Evolutionary conservation across 495 filamentous ascomycete genomes (phyloP).

Genomic region (Aspergillus egyptiacus): DNA sequence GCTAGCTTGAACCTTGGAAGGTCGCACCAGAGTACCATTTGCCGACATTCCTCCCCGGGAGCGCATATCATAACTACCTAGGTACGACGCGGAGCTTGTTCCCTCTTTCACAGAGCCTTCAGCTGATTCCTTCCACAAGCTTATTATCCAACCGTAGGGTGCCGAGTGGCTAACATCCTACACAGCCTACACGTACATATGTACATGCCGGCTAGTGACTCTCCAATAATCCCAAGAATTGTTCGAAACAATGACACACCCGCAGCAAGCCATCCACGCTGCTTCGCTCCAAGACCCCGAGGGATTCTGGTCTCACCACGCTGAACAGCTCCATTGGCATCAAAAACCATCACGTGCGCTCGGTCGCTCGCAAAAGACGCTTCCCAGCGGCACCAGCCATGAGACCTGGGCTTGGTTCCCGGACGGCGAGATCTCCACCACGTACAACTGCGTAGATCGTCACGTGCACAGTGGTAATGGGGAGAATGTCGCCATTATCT

Average conservation of each 20-base stretch:
- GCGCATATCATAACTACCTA: too few species aligned
- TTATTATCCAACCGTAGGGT: too few species aligned
- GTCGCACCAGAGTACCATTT: neutral
- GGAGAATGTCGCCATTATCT: slow-evolving; percentile 68
- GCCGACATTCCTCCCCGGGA: neutral
- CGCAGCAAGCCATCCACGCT: slow-evolving; percentile 34
- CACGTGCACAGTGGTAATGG: slow-evolving; percentile 75
- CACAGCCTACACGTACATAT: neutral
- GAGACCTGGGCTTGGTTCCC: slow-evolving; percentile 83
- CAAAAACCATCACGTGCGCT: slow-evolving; percentile 48
- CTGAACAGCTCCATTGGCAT: slow-evolving; percentile 73
- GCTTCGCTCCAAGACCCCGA: slow-evolving; percentile 50
- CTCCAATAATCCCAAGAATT: slow-evolving; percentile 18
- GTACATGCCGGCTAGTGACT: neutral
- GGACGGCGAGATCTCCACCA: slow-evolving; percentile 81
- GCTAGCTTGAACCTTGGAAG: neutral
- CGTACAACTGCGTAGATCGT: slow-evolving; percentile 84
- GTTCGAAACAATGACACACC: neutral
- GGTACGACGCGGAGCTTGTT: neutral
- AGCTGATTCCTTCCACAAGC: neutral
- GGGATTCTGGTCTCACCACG: slow-evolving; percentile 72
- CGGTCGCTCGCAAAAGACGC: slow-evolving; percentile 37
- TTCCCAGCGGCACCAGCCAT: slow-evolving; percentile 44
- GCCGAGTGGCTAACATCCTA: too few species aligned
- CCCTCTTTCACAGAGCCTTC: neutral